These are phyloP conservation scores for Trichoderma semiorbis DNA, from an alignment of 2,329 filamentous ascomycete genomes.

Conservation along the genomic window DNA sequence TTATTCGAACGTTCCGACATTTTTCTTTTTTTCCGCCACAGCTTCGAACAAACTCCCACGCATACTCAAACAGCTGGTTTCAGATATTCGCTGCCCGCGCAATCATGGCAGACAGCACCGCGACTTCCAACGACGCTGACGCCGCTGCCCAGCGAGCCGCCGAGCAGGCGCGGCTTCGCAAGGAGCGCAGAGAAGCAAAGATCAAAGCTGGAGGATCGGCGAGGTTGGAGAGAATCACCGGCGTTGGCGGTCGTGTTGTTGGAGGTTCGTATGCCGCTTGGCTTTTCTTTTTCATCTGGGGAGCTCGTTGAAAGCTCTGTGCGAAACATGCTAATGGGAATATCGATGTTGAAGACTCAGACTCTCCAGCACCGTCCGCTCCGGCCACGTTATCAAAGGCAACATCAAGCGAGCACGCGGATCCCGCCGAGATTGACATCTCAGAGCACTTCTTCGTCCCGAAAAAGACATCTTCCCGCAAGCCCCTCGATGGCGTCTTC, in stretches of 20 bases:
- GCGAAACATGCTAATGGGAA: not conserved
- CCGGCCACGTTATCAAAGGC: slow-evolving; percentile 30
- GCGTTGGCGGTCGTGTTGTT: slow-evolving; percentile 50
- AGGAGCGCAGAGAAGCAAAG: slow-evolving; percentile 77
- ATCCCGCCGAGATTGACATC: slow-evolving; percentile 76
- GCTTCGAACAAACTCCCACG: not conserved
- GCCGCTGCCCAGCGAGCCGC: slow-evolving; percentile 48
- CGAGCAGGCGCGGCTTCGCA: slow-evolving; percentile 69
- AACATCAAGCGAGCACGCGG: slow-evolving; percentile 33
- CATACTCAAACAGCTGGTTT: not conserved
- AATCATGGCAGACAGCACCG: slow-evolving; percentile 39
- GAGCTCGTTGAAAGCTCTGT: not conserved
- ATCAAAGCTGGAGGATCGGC: slow-evolving; percentile 67
- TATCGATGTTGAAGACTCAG: not conserved
- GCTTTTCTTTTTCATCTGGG: not conserved
- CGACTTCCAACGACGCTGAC: slow-evolving; percentile 41
- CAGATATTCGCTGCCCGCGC: not conserved
- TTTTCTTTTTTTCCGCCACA: not conserved
- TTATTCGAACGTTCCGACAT: not conserved
- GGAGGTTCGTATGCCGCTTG: slow-evolving; percentile 28
- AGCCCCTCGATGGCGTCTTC: slow-evolving; percentile 27
- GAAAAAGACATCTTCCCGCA: slow-evolving; percentile 29
- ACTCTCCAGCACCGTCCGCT: slow-evolving; percentile 21
- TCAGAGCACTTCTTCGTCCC: slow-evolving; percentile 69
- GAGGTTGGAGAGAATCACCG: slow-evolving; percentile 71